Evolutionary conservation across 169 alveolate genomes (phyloP).

Genomic region (Plasmodium billcollinsi): DNA sequence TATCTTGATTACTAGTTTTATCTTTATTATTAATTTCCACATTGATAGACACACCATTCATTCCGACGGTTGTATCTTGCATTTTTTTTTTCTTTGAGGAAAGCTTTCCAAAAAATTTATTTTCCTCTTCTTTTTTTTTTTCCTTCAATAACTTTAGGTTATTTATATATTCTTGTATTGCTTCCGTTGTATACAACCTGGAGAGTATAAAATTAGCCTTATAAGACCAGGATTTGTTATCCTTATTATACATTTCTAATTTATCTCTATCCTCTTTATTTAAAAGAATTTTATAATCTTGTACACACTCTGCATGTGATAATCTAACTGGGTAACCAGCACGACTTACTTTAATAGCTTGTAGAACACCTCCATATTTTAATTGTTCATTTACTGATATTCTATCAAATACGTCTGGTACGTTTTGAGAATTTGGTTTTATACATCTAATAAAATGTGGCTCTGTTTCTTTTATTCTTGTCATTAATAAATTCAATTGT

Average conservation of each 20-base stretch:
- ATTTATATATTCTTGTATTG: conserved; percentile 12
- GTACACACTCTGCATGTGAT: conserved; percentile 90
- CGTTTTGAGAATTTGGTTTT: conserved; percentile 92
- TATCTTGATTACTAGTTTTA: too few relatives aligned
- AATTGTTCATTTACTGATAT: conserved; percentile 93
- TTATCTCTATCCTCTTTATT: conserved; percentile 50
- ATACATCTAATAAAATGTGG: conserved; percentile 97
- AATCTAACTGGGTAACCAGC: conserved; percentile 96
- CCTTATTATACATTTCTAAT: conserved; percentile 1
- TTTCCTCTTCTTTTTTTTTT: neutral
- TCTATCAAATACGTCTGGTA: conserved; percentile 92
- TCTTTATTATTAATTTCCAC: neutral
- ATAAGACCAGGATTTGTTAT: conserved; percentile 39
- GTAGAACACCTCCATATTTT: conserved; percentile 93
- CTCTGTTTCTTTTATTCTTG: conserved; percentile 88
- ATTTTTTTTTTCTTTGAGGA: neutral
- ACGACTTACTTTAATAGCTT: conserved; percentile 94
- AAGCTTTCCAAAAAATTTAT: neutral
- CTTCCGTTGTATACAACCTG: neutral
- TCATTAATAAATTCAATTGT: conserved; percentile 93
- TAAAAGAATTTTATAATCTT: conserved; percentile 87
- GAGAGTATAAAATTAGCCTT: conserved; percentile 27
- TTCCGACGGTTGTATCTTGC: too few relatives aligned
- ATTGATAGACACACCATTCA: neutral
- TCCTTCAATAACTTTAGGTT: neutral